Percentiles rank a stretch among this genome's conserved stretches.
phyloP scores from a whole-genome alignment of 2,329 filamentous ascomycete genomes.

The Diaporthe caulivora region DNA sequence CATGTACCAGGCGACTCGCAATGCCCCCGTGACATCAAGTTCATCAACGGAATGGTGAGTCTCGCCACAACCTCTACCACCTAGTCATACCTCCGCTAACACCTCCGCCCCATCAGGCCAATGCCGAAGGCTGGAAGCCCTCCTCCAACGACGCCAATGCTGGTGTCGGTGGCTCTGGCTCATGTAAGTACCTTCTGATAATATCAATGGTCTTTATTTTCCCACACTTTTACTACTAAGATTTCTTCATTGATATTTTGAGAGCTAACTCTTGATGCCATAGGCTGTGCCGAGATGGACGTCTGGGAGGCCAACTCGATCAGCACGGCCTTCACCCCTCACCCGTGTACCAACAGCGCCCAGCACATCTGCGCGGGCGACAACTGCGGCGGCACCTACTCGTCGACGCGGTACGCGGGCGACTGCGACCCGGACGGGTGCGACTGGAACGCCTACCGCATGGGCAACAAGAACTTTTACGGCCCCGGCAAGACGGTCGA shows the following conservation, averaged over 20 bases:
- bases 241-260: too few relatives aligned
- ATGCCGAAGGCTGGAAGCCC: slow-evolving; percentile 58
- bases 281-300: slow-evolving; percentile 63
- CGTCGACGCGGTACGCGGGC: slow-evolving; percentile 64
- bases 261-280: too few relatives aligned
- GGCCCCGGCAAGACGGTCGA: slow-evolving; percentile 69
- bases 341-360: slow-evolving; percentile 63
- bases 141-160: slow-evolving; percentile 65
- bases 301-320: slow-evolving; percentile 72
- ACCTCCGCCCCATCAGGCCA: slow-evolving; percentile 43
- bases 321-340: slow-evolving; percentile 69
- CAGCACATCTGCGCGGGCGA: slow-evolving; percentile 56
- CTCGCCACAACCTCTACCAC: too few relatives aligned
- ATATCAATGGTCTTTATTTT: too few relatives aligned
- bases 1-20: slow-evolving; percentile 46
- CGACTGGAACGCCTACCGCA: slow-evolving; percentile 75
- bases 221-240: too few relatives aligned
- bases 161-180: slow-evolving; percentile 61
- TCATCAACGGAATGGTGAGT: slow-evolving; percentile 54
- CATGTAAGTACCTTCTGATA: slow-evolving; percentile 51
- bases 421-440: slow-evolving; percentile 75
- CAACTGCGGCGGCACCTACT: slow-evolving; percentile 63
- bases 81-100: neutral
- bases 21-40: slow-evolving; percentile 54
- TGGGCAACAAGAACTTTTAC: slow-evolving; percentile 71